These are phyloP conservation scores for Rhizophora apiculata DNA, from an alignment of 345 rosid species.

Conservation along the genomic window DNA sequence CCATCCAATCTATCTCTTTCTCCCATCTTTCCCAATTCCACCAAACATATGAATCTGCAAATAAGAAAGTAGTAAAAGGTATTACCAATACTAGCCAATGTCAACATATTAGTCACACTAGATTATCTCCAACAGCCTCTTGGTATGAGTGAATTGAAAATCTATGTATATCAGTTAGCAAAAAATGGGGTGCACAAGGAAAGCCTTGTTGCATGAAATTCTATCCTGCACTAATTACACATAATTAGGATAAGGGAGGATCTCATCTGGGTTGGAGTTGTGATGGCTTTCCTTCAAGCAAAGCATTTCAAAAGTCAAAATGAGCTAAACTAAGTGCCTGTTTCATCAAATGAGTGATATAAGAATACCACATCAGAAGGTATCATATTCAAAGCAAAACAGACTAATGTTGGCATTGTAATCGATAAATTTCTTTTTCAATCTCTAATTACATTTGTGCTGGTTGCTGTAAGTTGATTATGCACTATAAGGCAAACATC, in stretches of 20 bases:
- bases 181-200: not conserved
- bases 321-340: no score
- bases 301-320: constrained; percentile 1
- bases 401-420: not conserved
- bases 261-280: not conserved
- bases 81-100: constrained; percentile 1
- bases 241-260: not conserved
- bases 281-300: not conserved
- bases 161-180: no score
- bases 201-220: not conserved
- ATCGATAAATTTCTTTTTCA: not conserved
- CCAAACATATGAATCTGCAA: constrained; percentile 87
- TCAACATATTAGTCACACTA: not conserved
- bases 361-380: not conserved
- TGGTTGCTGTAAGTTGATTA: not conserved
- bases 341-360: not conserved
- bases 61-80: constrained; percentile 17
- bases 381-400: not conserved
- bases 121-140: not conserved
- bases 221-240: not conserved
- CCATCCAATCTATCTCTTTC: constrained; percentile 99
- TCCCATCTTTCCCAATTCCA: constrained; percentile 97
- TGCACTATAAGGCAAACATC: no score
- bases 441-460: not conserved
- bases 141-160: not conserved